Evolutionary conservation across 2,329 filamentous ascomycete species (phyloP), one percentile per base, ranked within the genome.

Genomic region (Epichloe coenophiala): DNA sequence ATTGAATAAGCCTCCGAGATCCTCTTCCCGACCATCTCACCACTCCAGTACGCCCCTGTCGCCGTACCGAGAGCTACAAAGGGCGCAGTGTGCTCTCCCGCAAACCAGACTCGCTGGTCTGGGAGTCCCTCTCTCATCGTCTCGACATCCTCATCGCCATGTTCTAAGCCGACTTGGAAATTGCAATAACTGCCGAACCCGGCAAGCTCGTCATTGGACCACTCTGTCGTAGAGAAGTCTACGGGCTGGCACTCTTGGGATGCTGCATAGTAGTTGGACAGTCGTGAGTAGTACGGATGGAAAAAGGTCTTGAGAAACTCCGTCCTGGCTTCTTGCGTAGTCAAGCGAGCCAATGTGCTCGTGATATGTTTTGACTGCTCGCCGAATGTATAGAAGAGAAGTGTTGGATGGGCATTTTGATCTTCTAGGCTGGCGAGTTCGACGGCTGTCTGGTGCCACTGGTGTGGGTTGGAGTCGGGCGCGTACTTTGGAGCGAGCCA

Each of bases 1-100:
- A n/a, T 5, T 12, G 35, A 74, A 61, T 83, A 83, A 7, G 67
- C 71, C 59, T 75, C 71, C 1, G 71, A 69, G 52, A 89, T 78
- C 61, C 81, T 77, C 63, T 72, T 76, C 1, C 77, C 89, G 35
- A 89, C 86, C 19, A 76, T 77, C 69, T 95, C 88, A 1, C 90
- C 90, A 63, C 86, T 88, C 88, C 88, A 95, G 65, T 88, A 96
- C 11, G 91, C 91, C 1, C 91, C 91, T 1, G 88, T 94, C 12
- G 84, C 86, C 4, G 90, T 96, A 0, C 90, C 91, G 54, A 96
- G 66, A 11, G 86, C 89, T 27, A 94, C 82, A 69, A 95, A 95
- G 4, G 90, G 89, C 50, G 88, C 84, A 21, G 88, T 95, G 68
- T 95, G 89, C 68, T 95, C 89, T 0, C 89, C 89, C 0, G 89